Percentiles rank a stretch among this genome's conserved stretches.
phyloP scores from a whole-genome alignment of 768 basidiomycete species.

The Ramaria rubella region DNA sequence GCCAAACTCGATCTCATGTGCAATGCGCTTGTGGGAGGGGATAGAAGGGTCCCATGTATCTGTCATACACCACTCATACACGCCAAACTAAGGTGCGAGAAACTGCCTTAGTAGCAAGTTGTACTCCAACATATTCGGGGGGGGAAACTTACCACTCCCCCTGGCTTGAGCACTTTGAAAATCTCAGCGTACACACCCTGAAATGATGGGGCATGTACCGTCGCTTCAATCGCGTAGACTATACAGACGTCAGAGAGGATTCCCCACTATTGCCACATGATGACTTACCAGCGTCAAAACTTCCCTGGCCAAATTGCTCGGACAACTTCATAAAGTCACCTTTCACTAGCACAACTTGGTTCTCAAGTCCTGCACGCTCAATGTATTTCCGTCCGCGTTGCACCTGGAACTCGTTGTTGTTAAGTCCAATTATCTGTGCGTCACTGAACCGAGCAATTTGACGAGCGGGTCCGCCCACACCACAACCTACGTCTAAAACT shows the following conservation, averaged over 20 bases:
- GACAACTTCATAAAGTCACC: conserved; percentile 95
- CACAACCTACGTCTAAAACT: conserved; percentile 97
- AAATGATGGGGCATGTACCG: conserved; percentile 91
- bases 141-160: conserved; percentile 82
- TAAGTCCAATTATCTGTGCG: conserved; percentile 75
- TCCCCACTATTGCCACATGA: not conserved
- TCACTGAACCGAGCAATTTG: conserved; percentile 92
- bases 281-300: conserved; percentile 84
- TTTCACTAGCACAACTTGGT: conserved; percentile 76
- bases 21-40: conserved; percentile 85
- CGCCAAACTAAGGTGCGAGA: conserved; percentile 62
- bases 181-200: conserved; percentile 96
- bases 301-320: conserved; percentile 87
- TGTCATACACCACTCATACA: conserved; percentile 99
- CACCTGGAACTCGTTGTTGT: conserved; percentile 96
- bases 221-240: conserved; percentile 98
- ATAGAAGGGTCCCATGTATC: conserved; percentile 83
- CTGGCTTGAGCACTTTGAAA: conserved; percentile 89
- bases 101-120: not conserved
- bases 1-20: conserved; percentile 88
- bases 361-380: conserved; percentile 60
- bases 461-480: conserved; percentile 94
- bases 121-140: too few species aligned
- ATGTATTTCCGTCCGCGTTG: conserved; percentile 82
- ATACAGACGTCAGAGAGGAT: not conserved